Percentiles rank a stretch among this genome's conserved stretches.
These are phyloP conservation scores for Solidago caesia DNA, from an alignment of 129 eudicot genomes.

Conservation along the genomic window DNA sequence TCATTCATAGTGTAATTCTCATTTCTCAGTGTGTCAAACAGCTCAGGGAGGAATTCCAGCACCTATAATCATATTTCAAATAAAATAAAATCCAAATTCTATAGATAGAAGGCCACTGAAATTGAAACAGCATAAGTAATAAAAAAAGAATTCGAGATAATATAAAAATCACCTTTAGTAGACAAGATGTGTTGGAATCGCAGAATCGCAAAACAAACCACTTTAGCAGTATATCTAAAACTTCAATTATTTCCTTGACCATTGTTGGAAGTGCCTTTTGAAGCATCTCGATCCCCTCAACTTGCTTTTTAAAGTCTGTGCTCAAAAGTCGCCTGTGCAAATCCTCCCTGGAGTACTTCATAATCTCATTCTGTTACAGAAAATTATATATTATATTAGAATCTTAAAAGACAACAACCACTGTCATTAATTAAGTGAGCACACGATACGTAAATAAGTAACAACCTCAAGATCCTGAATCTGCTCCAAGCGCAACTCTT, in stretches of 20 bases:
- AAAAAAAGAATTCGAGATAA: slow-evolving; percentile 4
- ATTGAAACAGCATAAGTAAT: background rate
- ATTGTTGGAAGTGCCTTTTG: slow-evolving; percentile 89
- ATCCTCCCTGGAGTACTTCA: slow-evolving; percentile 94
- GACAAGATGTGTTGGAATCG: slow-evolving; percentile 95
- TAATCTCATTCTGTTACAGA: slow-evolving; percentile 68
- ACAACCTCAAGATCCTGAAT: slow-evolving; percentile 97
- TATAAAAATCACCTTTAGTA: slow-evolving; percentile 60
- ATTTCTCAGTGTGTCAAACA: slow-evolving; percentile 61
- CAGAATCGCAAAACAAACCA: slow-evolving; percentile 97
- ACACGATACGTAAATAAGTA: background rate
- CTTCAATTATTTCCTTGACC: slow-evolving; percentile 71
- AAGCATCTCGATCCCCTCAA: slow-evolving; percentile 97
- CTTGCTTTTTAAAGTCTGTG: slow-evolving; percentile 94
- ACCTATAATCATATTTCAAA: slow-evolving; percentile 47
- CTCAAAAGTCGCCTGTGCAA: slow-evolving; percentile 81
- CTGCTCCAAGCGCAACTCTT: slow-evolving; percentile 93
- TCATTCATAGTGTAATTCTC: slow-evolving; percentile 91
- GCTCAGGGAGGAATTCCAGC: slow-evolving; percentile 92
- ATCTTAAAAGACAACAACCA: background rate
- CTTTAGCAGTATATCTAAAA: slow-evolving; percentile 75
- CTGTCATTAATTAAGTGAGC: background rate
- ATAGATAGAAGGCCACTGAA: slow-evolving; percentile 3
- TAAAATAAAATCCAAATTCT: background rate
- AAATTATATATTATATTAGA: background rate